Conservation (phyloP, 2,329 filamentous ascomycete genomes). For the Curvularia sp. region DNA sequence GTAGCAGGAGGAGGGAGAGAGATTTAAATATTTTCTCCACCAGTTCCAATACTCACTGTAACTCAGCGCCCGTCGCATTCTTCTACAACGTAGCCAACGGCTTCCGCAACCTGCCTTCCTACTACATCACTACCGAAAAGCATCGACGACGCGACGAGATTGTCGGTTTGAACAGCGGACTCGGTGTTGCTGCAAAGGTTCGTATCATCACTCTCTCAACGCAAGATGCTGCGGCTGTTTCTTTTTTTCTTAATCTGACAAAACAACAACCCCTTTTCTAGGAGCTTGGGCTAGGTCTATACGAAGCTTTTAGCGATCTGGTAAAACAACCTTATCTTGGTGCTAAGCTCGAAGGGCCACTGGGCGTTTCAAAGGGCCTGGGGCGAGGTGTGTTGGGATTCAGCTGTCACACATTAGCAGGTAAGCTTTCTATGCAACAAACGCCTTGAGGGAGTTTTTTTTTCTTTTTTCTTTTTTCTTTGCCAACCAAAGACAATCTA, state of each 20-base stretch:
- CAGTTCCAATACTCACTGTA: not conserved
- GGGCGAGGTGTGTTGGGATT: constrained; percentile 34
- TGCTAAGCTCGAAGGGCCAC: constrained; percentile 65
- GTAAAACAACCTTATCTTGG: constrained; percentile 76
- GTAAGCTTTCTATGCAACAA: not conserved
- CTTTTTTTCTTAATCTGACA: not conserved
- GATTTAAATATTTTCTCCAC: too few relatives aligned
- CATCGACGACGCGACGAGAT: constrained; percentile 31
- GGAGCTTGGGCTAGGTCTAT: constrained; percentile 76
- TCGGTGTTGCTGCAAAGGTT: constrained; percentile 72
- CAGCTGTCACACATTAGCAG: not conserved
- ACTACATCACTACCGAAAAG: constrained; percentile 23
- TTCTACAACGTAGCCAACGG: constrained; percentile 35
- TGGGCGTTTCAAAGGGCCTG: constrained; percentile 61
- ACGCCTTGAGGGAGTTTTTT: too few relatives aligned
- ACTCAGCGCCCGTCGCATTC: constrained; percentile 25
- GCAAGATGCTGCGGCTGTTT: not conserved
- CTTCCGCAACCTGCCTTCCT: constrained; percentile 29
- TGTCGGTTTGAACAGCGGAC: constrained; percentile 73
- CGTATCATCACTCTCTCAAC: not conserved
- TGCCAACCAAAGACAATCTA: too few relatives aligned
- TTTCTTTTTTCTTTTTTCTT: not conserved
- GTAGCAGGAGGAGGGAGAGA: too few relatives aligned
- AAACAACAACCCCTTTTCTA: not conserved
- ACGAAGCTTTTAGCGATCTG: constrained; percentile 77